Evolutionary conservation across 805 yeast genomes (phyloP).

Genomic region (Grigorovia humatica): DNA sequence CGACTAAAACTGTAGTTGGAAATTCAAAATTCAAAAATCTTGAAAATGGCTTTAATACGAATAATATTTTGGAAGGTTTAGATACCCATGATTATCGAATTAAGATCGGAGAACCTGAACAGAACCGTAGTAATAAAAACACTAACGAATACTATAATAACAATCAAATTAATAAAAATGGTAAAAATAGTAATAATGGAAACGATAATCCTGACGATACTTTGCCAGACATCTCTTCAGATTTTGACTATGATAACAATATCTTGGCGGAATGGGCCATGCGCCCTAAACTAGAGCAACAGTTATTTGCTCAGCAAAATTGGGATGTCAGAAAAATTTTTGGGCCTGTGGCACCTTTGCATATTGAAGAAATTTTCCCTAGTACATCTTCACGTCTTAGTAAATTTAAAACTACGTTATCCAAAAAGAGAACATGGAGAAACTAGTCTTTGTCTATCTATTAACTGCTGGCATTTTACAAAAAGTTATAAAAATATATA

Average conservation of each 20-base stretch:
- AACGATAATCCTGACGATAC: slow-evolving; percentile 13
- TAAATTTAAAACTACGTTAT: slow-evolving; percentile 31
- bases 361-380: slow-evolving; percentile 59
- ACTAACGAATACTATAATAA: slow-evolving; percentile 1
- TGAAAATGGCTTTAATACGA: slow-evolving; percentile 1
- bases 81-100: slow-evolving; percentile 25
- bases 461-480: neutral
- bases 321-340: slow-evolving; percentile 61
- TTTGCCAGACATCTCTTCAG: slow-evolving; percentile 40
- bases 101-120: slow-evolving; percentile 11
- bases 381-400: slow-evolving; percentile 31
- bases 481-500: neutral
- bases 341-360: slow-evolving; percentile 62
- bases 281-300: slow-evolving; percentile 42
- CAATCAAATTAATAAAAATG: neutral
- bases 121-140: neutral
- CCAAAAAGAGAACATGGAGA: slow-evolving; percentile 1
- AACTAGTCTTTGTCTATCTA: neutral
- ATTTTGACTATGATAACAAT: slow-evolving; percentile 44
- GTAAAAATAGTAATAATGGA: neutral
- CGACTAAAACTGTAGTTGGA: neutral
- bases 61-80: slow-evolving; percentile 19
- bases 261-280: slow-evolving; percentile 53
- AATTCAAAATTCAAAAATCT: neutral
- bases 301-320: slow-evolving; percentile 36